phyloP scores from a whole-genome alignment of 306 rosid genomes.

The Inga laurina region DNA sequence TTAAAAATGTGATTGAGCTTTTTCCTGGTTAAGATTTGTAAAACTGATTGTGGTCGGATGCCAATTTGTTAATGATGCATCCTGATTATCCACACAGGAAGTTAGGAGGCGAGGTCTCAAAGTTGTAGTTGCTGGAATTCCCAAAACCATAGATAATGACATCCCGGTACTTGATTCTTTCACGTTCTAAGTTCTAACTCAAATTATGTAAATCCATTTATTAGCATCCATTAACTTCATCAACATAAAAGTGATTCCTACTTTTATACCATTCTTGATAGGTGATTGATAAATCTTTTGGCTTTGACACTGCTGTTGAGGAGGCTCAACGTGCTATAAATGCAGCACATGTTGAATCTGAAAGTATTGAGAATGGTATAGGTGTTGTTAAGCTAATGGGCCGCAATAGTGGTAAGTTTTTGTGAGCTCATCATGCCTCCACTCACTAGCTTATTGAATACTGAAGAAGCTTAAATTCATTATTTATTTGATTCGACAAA shows the following conservation, averaged over 20 bases:
- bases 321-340: slow-evolving; percentile 99
- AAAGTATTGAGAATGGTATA: slow-evolving; percentile 86
- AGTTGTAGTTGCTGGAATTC: slow-evolving; percentile 91
- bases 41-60: slow-evolving; percentile 14
- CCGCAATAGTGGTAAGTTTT: slow-evolving; percentile 78
- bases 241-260: slow-evolving; percentile 27
- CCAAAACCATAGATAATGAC: slow-evolving; percentile 97
- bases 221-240: slow-evolving; percentile 4
- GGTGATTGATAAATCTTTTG: slow-evolving; percentile 93
- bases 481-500: slow-evolving; percentile 4
- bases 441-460: slow-evolving; percentile 9
- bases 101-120: slow-evolving; percentile 80
- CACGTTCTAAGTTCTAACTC: slow-evolving; percentile 1
- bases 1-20: not conserved
- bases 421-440: slow-evolving; percentile 22
- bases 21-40: not conserved
- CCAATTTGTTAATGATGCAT: slow-evolving; percentile 19
- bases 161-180: slow-evolving; percentile 61
- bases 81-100: slow-evolving; percentile 59
- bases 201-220: slow-evolving; percentile 2
- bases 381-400: slow-evolving; percentile 98
- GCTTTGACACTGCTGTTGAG: slow-evolving; percentile 98
- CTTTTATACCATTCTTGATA: slow-evolving; percentile 35
- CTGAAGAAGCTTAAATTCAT: not conserved
- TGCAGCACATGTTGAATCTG: slow-evolving; percentile 96